Conservation (phyloP, 345 rosid genomes). For the Mallotus nudiflorus region DNA sequence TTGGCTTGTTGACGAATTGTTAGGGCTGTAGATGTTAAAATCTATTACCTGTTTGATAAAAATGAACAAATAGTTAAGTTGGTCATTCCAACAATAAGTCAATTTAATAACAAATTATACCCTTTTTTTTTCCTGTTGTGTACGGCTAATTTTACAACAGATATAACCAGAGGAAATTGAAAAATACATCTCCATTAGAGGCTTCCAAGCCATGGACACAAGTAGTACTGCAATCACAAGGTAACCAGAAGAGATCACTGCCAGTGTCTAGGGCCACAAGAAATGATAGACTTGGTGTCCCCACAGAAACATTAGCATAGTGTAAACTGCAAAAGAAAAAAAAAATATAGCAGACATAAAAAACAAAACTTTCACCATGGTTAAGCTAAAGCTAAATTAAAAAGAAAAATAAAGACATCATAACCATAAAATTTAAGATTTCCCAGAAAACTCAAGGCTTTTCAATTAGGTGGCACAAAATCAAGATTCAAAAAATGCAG, state of each 20-base stretch:
- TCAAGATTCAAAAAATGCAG: too few species aligned
- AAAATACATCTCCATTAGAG: slow-evolving; percentile 46
- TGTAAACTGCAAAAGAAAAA: slow-evolving; percentile 57
- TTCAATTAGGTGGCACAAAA: neutral
- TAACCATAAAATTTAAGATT: too few species aligned
- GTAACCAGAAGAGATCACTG: slow-evolving; percentile 93
- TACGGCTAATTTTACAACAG: neutral
- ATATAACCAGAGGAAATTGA: neutral
- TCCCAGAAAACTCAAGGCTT: neutral
- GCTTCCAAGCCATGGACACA: slow-evolving; percentile 48
- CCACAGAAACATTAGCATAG: slow-evolving; percentile 79
- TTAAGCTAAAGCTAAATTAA: too few species aligned
- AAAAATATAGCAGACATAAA: neutral
- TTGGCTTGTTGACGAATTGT: slow-evolving; percentile 61
- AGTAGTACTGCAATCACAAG: slow-evolving; percentile 67
- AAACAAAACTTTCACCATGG: neutral
- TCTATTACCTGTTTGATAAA: slow-evolving; percentile 40
- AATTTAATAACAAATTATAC: neutral
- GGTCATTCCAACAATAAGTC: neutral
- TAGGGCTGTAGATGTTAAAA: slow-evolving; percentile 72
- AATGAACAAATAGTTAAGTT: too few species aligned
- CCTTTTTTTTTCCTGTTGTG: neutral
- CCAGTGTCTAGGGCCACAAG: slow-evolving; percentile 95
- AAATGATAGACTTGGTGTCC: slow-evolving; percentile 67
- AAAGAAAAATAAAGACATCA: too few species aligned